Percentiles rank a stretch among this genome's conserved stretches.
These are phyloP conservation scores for Aspergillus spinulosporus DNA, from an alignment of 2,329 filamentous ascomycete species.

Conservation along the genomic window DNA sequence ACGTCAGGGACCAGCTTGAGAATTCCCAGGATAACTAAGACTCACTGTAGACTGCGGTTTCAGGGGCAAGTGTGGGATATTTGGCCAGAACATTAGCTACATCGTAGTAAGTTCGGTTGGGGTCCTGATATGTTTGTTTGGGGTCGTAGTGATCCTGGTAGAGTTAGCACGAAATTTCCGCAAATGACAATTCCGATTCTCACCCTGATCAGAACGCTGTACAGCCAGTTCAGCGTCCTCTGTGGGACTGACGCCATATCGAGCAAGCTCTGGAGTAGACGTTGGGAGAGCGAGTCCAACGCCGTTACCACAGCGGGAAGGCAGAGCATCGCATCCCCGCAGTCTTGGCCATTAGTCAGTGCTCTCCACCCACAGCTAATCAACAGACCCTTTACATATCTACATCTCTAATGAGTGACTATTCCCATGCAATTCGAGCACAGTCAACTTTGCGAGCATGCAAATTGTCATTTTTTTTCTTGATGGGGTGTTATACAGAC, in stretches of 20 bases:
- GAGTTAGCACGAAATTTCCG: slow-evolving; percentile 14
- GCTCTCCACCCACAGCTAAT: background rate
- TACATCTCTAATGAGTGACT: too few relatives aligned
- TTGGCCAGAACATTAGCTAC: slow-evolving; percentile 78
- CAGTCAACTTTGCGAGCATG: too few relatives aligned
- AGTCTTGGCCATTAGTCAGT: slow-evolving; percentile 14
- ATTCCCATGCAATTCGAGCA: too few relatives aligned
- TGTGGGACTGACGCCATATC: slow-evolving; percentile 71
- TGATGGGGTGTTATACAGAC: too few relatives aligned
- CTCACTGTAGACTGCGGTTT: slow-evolving; percentile 94
- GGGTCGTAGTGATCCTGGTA: slow-evolving; percentile 40
- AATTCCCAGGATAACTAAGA: slow-evolving; percentile 10
- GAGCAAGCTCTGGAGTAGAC: slow-evolving; percentile 16
- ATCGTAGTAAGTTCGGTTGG: slow-evolving; percentile 90
- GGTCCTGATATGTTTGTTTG: slow-evolving; percentile 83
- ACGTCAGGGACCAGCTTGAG: background rate
- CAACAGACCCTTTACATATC: background rate
- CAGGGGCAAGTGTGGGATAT: slow-evolving; percentile 76
- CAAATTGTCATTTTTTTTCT: too few relatives aligned
- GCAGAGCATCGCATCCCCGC: slow-evolving; percentile 12
- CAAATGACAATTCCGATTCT: slow-evolving; percentile 2
- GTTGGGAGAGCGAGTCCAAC: slow-evolving; percentile 7
- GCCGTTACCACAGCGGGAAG: slow-evolving; percentile 1
- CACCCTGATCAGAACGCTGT: slow-evolving; percentile 81
- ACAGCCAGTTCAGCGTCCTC: slow-evolving; percentile 91